phyloP scores from a whole-genome alignment of 2,329 filamentous ascomycete genomes.

The Pleurostoma richardsiae region DNA sequence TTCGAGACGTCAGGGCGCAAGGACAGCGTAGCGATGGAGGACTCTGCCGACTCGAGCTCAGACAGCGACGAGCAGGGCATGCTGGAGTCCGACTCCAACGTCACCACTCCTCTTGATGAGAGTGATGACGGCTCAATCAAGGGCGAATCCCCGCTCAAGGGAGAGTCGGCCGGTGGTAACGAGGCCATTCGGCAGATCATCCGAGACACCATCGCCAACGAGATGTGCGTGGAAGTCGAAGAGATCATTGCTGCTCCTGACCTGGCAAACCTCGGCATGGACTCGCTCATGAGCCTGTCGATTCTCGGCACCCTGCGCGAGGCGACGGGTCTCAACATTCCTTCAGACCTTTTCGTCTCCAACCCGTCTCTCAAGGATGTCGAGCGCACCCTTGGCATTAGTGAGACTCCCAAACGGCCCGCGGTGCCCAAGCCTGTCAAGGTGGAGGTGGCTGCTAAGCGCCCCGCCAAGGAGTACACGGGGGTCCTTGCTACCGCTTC shows the following conservation, averaged over 20 bases:
- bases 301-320: conserved; percentile 51
- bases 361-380: conserved; percentile 61
- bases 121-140: conserved; percentile 45
- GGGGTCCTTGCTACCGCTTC: conserved; percentile 28
- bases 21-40: conserved; percentile 16
- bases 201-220: conserved; percentile 62
- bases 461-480: conserved; percentile 16
- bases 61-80: conserved; percentile 6
- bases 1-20: conserved; percentile 26
- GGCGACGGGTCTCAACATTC: conserved; percentile 46
- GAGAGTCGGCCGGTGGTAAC: conserved; percentile 26
- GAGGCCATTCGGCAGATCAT: conserved; percentile 46
- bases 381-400: conserved; percentile 56
- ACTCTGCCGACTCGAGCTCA: conserved; percentile 26
- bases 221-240: conserved; percentile 66
- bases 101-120: conserved; percentile 49
- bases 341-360: conserved; percentile 55
- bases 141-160: conserved; percentile 21
- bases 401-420: conserved; percentile 31
- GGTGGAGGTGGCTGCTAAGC: conserved; percentile 12
- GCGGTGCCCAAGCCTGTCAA: conserved; percentile 17
- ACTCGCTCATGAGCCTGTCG: conserved; percentile 52
- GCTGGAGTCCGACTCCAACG: conserved; percentile 34
- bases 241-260: conserved; percentile 52
- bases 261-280: conserved; percentile 52